Evolutionary conservation across 2,329 filamentous ascomycete genomes (phyloP), one percentile per base, ranked within the genome.

Genomic region (Blastomyces parvus): DNA sequence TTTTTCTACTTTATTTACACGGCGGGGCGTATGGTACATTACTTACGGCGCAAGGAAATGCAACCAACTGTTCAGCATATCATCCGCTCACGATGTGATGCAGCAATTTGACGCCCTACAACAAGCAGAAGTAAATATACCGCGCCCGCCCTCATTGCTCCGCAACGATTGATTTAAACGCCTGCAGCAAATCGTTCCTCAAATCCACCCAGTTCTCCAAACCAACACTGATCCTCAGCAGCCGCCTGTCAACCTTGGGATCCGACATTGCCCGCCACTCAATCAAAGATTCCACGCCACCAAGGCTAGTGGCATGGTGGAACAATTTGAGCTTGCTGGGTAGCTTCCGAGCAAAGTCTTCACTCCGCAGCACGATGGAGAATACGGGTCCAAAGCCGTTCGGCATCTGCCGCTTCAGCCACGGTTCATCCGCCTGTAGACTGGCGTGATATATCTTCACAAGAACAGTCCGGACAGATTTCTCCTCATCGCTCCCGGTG

Each of bases 241-340:
- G 74, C 64, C 84, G 80, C 71, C 81, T 83, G 71, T 95, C 90
- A 48, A 94, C 86, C 0, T 73, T 80, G 3, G 76, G 70, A 79
- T 97, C 93, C 64, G 86, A 87, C 90, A 97, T 94, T 59, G 88
- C 84, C 64, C 94, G 82, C 93, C 94, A 97, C 82, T 97, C 94
- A 69, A 97, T 91, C 79, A 97, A 77, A 71, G 90, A 94, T 83
- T 97, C 93, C 9, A 97, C 91, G 3, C 93, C 92, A 2, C 93
- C 93, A 36, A 97, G 77, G 74, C 90, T 95, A 2, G 93, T 97
- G 5, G 93, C 93, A 76, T 97, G 93, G 70, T 96, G 90, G 79
- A 97, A 97, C 55, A 96, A 82, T 1, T 81, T 73, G 73, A 97
- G 77, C 74, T 89, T 88, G 71, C 87, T 89, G 2, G 93, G 94